Conservation (phyloP, 176 grass and related monocot genomes). For the Carex pumila region DNA sequence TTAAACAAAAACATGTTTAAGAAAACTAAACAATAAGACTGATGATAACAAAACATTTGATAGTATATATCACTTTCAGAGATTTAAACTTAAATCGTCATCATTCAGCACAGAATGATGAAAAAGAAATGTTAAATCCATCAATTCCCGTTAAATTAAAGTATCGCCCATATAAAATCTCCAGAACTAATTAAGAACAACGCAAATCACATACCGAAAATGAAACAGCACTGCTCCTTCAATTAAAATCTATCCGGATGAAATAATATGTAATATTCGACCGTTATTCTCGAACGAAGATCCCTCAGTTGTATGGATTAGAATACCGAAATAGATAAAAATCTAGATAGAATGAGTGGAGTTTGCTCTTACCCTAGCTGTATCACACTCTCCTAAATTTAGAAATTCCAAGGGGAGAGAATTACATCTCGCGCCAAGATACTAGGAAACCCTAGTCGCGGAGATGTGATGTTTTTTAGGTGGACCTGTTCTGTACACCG, state of each 20-base stretch:
- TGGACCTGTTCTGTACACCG: not conserved
- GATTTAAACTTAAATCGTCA: not conserved
- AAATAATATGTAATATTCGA: conserved; percentile 13
- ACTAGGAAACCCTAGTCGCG: conserved; percentile 2
- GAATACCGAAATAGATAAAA: not conserved
- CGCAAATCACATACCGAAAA: not conserved
- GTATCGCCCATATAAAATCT: not conserved
- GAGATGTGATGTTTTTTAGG: not conserved
- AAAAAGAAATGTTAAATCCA: not conserved
- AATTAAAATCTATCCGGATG: not conserved
- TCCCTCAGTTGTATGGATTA: not conserved
- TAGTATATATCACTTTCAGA: not conserved
- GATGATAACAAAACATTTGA: no score
- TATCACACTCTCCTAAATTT: conserved; percentile 12
- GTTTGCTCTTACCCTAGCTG: not conserved
- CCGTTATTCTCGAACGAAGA: conserved; percentile 11
- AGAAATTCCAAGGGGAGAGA: not conserved
- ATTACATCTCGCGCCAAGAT: not conserved
- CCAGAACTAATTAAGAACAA: not conserved
- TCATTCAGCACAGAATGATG: not conserved
- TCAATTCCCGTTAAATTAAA: not conserved
- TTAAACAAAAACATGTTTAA: not conserved
- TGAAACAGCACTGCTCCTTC: not conserved
- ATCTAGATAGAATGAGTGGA: not conserved
- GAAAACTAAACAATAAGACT: not conserved